Base-by-base conservation (phyloP, 2,329 filamentous ascomycete species). In the Dendryphion nanum region DNA sequence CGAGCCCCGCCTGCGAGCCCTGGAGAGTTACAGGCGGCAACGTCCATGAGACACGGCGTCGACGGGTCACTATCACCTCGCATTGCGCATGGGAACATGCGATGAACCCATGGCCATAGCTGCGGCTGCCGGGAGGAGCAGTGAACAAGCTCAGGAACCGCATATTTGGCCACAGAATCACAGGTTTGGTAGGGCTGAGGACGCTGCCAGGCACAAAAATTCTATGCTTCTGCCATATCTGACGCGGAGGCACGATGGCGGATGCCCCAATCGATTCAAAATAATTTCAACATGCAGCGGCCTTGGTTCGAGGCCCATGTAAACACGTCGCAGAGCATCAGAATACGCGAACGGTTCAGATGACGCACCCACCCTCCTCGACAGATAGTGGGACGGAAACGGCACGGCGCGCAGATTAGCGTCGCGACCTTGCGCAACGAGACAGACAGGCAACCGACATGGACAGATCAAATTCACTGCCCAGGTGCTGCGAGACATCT, bases 401-500 rank as follows among this genome's bases (percentile, higher is more conserved):
- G 56, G 56, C 45, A 57, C 59, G 56, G 57, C 46, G 48, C 57
- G 55, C 46, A 7, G 18, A 13, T 24, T 18, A 40, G 37, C 33
- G 34, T 44, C 41, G 41, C 23, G n/a, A n/a, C n/a, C n/a, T n/a
- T n/a, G n/a, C n/a, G 23, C 53, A 48, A 47, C 53, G 48, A 44
- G 44, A 48, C 47, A 48, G 55, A 48, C 42, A 38, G 41, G 35
- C 38, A 30, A 38, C 47, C 50, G 48, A 48, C 23, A 37, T n/a
- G n/a, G n/a, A n/a, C n/a, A n/a, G n/a, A n/a, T n/a, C n/a, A n/a
- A n/a, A n/a, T n/a, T n/a, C n/a, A n/a, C n/a, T n/a, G 46, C 38
- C 51, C 47, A 60, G 52, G 42, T 21, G 48, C 45, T 55, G 52
- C 44, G 47, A 48, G 44, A 54, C 54, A 57, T 54, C 44, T 55